A percentile compares a stretch with the other conserved stretches of the same genome.
These are phyloP conservation scores for Entomortierella parvispora DNA, from an alignment of 192 early-diverging fungal species.

Conservation along the genomic window DNA sequence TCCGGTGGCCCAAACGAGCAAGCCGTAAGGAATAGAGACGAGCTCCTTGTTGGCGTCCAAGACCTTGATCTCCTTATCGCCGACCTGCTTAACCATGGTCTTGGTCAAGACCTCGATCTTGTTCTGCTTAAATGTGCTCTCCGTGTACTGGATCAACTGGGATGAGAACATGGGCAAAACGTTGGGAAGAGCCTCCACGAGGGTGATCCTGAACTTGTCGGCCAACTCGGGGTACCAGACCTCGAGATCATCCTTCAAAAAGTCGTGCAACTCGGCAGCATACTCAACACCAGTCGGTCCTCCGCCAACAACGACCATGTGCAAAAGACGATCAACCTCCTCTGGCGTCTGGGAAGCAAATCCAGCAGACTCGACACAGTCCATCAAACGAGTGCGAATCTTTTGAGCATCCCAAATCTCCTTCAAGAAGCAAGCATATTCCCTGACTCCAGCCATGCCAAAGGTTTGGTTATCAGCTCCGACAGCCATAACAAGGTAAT, in stretches of 20 bases:
- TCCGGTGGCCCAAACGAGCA: conserved; percentile 90
- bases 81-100: conserved; percentile 84
- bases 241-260: conserved; percentile 77
- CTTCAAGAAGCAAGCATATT: conserved; percentile 83
- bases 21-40: conserved; percentile 76
- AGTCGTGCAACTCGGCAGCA: conserved; percentile 87
- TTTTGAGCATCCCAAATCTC: conserved; percentile 81
- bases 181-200: conserved; percentile 82
- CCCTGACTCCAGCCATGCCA: conserved; percentile 79
- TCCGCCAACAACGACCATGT: conserved; percentile 85
- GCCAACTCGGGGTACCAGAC: conserved; percentile 83
- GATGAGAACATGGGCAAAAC: conserved; percentile 83
- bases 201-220: conserved; percentile 80
- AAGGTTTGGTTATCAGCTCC: conserved; percentile 86
- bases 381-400: conserved; percentile 81
- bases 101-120: conserved; percentile 80
- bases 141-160: conserved; percentile 84
- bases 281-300: conserved; percentile 77
- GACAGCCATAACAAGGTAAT: conserved; percentile 81
- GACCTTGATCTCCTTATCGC: conserved; percentile 77
- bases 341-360: conserved; percentile 78
- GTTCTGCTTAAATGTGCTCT: conserved; percentile 78
- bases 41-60: conserved; percentile 68
- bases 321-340: conserved; percentile 77
- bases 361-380: conserved; percentile 74